Evolutionary conservation across 1,284 basidiomycete genomes (phyloP).

Genomic region (Leccinum pachyderme): DNA sequence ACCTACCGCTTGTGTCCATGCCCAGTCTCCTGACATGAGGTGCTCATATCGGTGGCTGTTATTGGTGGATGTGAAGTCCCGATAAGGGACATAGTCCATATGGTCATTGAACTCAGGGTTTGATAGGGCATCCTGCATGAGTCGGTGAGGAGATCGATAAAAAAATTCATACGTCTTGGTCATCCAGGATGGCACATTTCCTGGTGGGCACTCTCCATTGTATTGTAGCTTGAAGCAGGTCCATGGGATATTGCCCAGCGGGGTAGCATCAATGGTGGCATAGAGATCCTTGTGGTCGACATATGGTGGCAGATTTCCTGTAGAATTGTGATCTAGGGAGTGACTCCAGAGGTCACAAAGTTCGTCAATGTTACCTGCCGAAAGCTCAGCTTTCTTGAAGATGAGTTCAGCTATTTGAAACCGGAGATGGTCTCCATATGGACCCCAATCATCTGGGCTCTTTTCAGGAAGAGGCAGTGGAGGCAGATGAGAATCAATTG

Average conservation of each 20-base stretch:
- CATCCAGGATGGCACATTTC: not conserved
- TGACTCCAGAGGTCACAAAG: conserved; percentile 1
- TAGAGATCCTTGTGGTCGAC: conserved; percentile 8
- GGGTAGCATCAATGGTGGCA: conserved; percentile 13
- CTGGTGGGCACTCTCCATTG: not conserved
- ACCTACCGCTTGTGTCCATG: too few relatives aligned
- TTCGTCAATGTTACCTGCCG: not conserved
- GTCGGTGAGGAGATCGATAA: too few relatives aligned
- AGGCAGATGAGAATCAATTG: too few relatives aligned
- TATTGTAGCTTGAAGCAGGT: not conserved
- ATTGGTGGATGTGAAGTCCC: too few relatives aligned
- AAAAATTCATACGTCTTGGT: not conserved
- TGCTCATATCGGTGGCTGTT: too few relatives aligned
- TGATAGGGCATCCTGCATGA: too few relatives aligned
- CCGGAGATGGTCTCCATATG: not conserved
- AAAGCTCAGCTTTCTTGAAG: not conserved
- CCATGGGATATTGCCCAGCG: conserved; percentile 2
- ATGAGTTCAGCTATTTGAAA: not conserved
- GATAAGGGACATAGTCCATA: too few relatives aligned
- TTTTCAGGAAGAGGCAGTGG: too few relatives aligned
- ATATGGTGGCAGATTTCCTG: too few relatives aligned
- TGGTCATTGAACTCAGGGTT: too few relatives aligned
- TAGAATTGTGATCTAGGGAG: not conserved
- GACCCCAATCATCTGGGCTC: not conserved
- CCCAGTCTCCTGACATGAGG: too few relatives aligned